Evolutionary conservation across 768 basidiomycete species (phyloP), one percentile per base, ranked within the genome.

Genomic region (Calocybe indica): DNA sequence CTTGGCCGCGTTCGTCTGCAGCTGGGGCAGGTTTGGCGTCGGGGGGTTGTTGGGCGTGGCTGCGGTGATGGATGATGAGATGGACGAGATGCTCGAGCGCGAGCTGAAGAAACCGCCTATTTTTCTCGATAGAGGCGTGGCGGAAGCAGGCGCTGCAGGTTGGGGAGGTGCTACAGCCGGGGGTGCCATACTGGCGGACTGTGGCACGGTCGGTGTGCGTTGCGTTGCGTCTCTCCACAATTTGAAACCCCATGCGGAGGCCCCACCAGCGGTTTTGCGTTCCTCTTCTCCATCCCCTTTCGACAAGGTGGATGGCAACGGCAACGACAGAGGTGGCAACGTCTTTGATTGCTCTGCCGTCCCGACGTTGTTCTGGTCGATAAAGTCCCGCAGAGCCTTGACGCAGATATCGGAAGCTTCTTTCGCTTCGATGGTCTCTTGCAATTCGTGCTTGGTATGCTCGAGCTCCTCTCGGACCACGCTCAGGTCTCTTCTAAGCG

Each of bases 341-440:
- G 42, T 43, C 43, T 43, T 46, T 40, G 12, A 13, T n/a, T 54
- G 30, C 43, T 56, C 53, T 12, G 46, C 32, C 28, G 56, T 64
- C 7, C 85, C 85, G 42, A 87, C 72, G 48, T 81, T 80, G 60
- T 84, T 81, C 53, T 88, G 82, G 14, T 78, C 79, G 53, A 91
- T 90, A 60, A 87, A 97, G 48, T 82, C 85, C 34, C 92, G 76
- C 37, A 98, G 70, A 0, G 87, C 89, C 46, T 79, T 82, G 53
- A 88, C 81, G 60, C 91, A 93, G 1, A 78, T 78, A 54, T 97
- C 92, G 33, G 87, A 89, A 3, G 94, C 94, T 58, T 91, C 83
- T 41, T 82, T 74, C 2, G 89, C 91, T 64, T 97, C 94, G 51
- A 79, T 83, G 1, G 83, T 74, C 58, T 95, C 92, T 35, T 60